These are phyloP conservation scores for Simmondsia chinensis DNA, from an alignment of 148 eudicot genomes.

Conservation along the genomic window DNA sequence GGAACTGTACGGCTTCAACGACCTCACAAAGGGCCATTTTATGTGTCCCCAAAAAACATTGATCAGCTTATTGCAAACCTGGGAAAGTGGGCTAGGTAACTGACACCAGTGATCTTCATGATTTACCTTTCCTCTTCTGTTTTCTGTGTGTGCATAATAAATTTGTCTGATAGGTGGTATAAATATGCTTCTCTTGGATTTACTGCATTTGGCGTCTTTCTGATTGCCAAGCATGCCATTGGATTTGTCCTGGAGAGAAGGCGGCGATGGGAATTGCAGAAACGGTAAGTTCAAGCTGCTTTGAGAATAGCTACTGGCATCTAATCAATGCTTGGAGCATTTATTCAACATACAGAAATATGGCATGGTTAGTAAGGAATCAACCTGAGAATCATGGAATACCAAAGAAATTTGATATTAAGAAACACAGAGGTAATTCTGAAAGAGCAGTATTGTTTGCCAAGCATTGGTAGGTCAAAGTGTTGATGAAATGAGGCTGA, in stretches of 20 bases:
- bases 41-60: conserved; percentile 72
- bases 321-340: neutral
- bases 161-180: conserved; percentile 56
- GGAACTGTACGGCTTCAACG: conserved; percentile 82
- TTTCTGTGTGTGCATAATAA: neutral
- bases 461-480: too few species aligned
- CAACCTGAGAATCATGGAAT: too few species aligned
- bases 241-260: conserved; percentile 71
- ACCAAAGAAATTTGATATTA: too few species aligned
- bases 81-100: conserved; percentile 92
- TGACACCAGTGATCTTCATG: neutral
- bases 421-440: too few species aligned
- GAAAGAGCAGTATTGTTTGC: too few species aligned
- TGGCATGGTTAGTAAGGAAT: too few species aligned
- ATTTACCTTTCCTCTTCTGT: neutral
- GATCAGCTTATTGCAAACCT: conserved; percentile 93
- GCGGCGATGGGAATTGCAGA: conserved; percentile 78
- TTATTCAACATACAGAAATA: neutral
- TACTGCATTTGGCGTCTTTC: conserved; percentile 65
- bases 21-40: conserved; percentile 92
- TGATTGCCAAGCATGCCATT: conserved; percentile 74
- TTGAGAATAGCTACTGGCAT: neutral
- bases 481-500: too few species aligned
- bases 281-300: conserved; percentile 40
- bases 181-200: conserved; percentile 81